Evolutionary conservation across 148 eudicot genomes (phyloP).

Genomic region (Rhododendron griersonianum): DNA sequence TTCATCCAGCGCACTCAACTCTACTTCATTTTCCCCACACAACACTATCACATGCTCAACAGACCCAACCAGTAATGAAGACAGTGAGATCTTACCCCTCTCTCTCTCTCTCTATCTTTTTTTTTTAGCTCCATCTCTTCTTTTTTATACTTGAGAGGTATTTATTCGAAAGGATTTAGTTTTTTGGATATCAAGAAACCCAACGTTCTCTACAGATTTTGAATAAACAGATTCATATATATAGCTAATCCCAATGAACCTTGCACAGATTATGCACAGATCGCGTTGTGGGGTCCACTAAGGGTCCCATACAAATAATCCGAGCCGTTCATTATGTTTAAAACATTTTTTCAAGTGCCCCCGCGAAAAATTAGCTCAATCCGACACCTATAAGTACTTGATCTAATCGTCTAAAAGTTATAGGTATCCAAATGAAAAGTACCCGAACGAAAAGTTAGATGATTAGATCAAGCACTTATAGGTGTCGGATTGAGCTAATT

Average conservation of each 20-base stretch:
- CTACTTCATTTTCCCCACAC: constrained; percentile 7
- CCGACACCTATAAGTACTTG: no score
- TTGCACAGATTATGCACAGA: no score
- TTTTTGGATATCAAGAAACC: neutral
- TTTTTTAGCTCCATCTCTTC: neutral
- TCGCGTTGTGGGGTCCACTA: no score
- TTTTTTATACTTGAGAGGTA: neutral
- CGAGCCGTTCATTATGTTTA: no score
- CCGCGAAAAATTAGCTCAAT: no score
- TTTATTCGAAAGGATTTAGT: neutral
- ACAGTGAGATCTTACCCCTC: constrained; percentile 1
- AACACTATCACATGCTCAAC: constrained; percentile 13
- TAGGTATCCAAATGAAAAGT: no score
- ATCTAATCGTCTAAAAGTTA: no score
- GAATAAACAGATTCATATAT: neutral
- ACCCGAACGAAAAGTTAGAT: no score
- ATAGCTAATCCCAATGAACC: neutral
- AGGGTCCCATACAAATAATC: no score
- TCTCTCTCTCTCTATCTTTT: neutral
- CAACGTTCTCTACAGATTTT: neutral
- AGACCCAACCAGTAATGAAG: constrained; percentile 5
- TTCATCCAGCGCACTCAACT: constrained; percentile 9
- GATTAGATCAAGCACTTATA: no score
- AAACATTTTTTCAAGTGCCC: no score
- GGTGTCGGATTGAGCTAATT: no score